These are phyloP conservation scores for Brasenia schreberi DNA, from an alignment of 164 flowering plant genomes.

Conservation along the genomic window DNA sequence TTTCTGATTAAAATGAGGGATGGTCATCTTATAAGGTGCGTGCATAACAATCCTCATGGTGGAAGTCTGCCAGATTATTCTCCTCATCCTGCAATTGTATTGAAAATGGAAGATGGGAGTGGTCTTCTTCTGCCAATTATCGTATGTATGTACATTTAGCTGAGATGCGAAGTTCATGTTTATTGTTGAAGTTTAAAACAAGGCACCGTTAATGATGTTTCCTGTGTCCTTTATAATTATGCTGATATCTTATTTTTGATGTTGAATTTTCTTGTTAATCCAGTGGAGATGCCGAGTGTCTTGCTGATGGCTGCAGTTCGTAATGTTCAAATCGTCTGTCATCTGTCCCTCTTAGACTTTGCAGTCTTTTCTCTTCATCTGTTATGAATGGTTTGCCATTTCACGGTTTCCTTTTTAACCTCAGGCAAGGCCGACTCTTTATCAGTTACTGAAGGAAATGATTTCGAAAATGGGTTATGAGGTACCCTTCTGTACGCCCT, in stretches of 20 bases:
- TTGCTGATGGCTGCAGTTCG: slow-evolving; percentile 98
- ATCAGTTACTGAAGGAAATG: slow-evolving; percentile 90
- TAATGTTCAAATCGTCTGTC: slow-evolving; percentile 85
- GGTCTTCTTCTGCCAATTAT: slow-evolving; percentile 94
- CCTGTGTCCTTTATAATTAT: no score
- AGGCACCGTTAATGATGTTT: no score
- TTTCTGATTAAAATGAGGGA: slow-evolving; percentile 93
- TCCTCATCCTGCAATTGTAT: slow-evolving; percentile 94
- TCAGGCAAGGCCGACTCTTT: slow-evolving; percentile 93
- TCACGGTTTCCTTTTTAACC: background rate
- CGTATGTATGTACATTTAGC: slow-evolving; percentile 57
- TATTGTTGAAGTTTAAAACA: no score
- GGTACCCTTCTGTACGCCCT: slow-evolving; percentile 24
- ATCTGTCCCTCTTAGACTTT: background rate
- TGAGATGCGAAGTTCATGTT: no score
- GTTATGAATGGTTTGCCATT: background rate
- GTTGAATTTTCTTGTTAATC: slow-evolving; percentile 7
- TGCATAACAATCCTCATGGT: slow-evolving; percentile 87
- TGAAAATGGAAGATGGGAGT: slow-evolving; percentile 99
- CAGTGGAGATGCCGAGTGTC: slow-evolving; percentile 98
- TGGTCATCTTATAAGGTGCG: slow-evolving; percentile 74
- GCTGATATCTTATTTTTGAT: background rate
- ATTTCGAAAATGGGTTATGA: slow-evolving; percentile 85
- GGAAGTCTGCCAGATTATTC: slow-evolving; percentile 88
- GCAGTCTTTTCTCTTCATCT: background rate